Evolutionary conservation across 805 yeast species (phyloP), one percentile per base, ranked within the genome.

Genomic region (Candida anglica): DNA sequence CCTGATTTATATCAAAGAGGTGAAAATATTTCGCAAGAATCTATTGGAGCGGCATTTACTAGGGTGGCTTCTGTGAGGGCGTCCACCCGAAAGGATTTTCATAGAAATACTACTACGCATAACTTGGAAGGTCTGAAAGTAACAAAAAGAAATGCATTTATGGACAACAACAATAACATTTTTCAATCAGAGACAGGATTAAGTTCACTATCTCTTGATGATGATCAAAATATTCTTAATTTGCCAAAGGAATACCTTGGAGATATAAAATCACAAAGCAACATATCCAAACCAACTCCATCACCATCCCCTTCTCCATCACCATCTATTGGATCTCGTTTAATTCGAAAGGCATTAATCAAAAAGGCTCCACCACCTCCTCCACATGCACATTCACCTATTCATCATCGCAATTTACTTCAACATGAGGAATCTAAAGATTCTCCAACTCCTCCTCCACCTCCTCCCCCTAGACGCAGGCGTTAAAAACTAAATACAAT

Each of bases 311-410:
- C n/a, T n/a, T n/a, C 43, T 4, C 40, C 54, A 10, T 39, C 44
- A 8, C 41, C 48, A 4, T 52, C 57, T 1, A n/a, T n/a, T n/a
- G n/a, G n/a, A n/a, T 47, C 57, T 5, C 51, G 40, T 40, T 38
- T 52, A 30, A 47, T 39, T 6, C 37, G 50, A 28, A 64, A 63
- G 33, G 65, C 67, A 10, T 38, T 46, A 30, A 51, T 35, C 32
- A 63, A 63, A 37, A 55, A 49, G 32, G 59, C 69, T 2, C 69
- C 72, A 1, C 67, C 69, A 4, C 70, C 70, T 5, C 70, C 69
- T 2, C 59, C 61, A 15, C 6, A 13, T 5, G 47, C 53, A 9
- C 48, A 48, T 6, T 19, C 17, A 30, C 40, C 43, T n/a, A 37
- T 15, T 8, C 15, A 11, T 24, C 28, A 26, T 16, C n/a, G 28